A percentile compares a stretch with the other conserved stretches of the same genome.
These are phyloP conservation scores for Aspergillus fischeri DNA, from an alignment of 2,329 filamentous ascomycete species.

Conservation along the genomic window DNA sequence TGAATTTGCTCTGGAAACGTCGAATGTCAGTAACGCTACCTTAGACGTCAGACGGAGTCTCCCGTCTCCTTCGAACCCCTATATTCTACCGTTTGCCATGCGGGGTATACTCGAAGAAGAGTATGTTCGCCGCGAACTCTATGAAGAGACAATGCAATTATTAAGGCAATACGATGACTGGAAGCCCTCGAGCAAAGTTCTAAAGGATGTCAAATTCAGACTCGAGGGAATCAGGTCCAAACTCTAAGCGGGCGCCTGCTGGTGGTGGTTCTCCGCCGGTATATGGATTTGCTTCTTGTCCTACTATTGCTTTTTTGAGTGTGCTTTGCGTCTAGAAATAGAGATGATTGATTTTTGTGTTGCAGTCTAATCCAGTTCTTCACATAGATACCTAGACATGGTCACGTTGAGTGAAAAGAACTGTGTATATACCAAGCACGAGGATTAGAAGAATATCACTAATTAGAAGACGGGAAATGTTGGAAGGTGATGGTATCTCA, in stretches of 20 bases:
- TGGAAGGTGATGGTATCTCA: not conserved
- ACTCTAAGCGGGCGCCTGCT: conserved; percentile 44
- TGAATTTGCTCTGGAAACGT: conserved; percentile 69
- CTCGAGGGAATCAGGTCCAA: conserved; percentile 88
- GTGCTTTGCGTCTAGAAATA: not conserved
- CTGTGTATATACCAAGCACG: not conserved
- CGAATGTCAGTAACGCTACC: conserved; percentile 45
- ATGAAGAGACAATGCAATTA: conserved; percentile 70
- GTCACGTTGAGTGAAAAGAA: not conserved
- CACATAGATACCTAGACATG: not conserved
- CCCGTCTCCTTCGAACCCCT: conserved; percentile 64
- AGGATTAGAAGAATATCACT: not conserved
- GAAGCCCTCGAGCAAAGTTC: conserved; percentile 82
- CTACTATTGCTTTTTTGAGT: not conserved
- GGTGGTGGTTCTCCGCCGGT: not conserved
- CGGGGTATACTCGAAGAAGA: conserved; percentile 88
- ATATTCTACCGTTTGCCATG: conserved; percentile 93
- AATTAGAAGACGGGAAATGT: not conserved
- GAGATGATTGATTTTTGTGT: not conserved
- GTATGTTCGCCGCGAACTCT: conserved; percentile 76
- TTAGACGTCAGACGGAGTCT: conserved; percentile 52
- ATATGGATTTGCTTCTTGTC: not conserved
- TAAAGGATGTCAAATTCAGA: conserved; percentile 94
- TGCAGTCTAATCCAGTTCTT: not conserved
- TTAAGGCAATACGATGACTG: conserved; percentile 89